Evolutionary conservation across 2,329 filamentous ascomycete species (phyloP), one percentile per base, ranked within the genome.

Genomic region (Fusarium subglutinans): DNA sequence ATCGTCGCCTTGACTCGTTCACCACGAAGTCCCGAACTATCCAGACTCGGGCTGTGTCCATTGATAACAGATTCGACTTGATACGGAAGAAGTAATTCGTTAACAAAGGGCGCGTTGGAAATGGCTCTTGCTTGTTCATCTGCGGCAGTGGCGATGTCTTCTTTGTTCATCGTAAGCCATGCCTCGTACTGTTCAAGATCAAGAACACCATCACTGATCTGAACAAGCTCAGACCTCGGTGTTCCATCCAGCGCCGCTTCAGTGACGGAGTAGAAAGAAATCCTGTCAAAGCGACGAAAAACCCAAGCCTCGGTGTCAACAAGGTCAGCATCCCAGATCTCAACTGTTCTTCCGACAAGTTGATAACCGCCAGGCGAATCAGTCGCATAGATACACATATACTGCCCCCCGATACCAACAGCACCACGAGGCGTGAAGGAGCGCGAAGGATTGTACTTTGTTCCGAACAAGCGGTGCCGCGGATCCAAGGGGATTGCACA

Each of bases 361-460:
- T 83, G 82, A 69, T 83, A 83, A 0, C 82, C 82, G 6, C 82
- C 82, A 5, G 82, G 82, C 9, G 80, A 81, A 41, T 82, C 79
- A 18, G 80, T 80, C 14, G 80, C 81, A 53, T 83, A 83, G n/a
- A 83, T 82, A 48, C 82, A 83, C 77, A 83, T 81, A 53, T 82
- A 83, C 66, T 82, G 79, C 0, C 82, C 82, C 0, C 81, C 82
- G 10, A 83, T 79, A 3, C 82, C 82, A 3, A 83, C 82, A 11
- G 81, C 77, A 0, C 80, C 77, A 20, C 77, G 74, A n/a, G 82
- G 82, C 1, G 82, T 83, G 44, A 79, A 82, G 9, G 81, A 82
- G 4, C 82, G 77, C 4, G 82, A 82, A 2, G 81, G 82, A 43
- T 83, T 83, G 67, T 83, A 83, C 47, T 83, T 83, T 33, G 80